Evolutionary conservation across 495 filamentous ascomycete genomes (phyloP).

Genomic region (Geoglossum glabrum): DNA sequence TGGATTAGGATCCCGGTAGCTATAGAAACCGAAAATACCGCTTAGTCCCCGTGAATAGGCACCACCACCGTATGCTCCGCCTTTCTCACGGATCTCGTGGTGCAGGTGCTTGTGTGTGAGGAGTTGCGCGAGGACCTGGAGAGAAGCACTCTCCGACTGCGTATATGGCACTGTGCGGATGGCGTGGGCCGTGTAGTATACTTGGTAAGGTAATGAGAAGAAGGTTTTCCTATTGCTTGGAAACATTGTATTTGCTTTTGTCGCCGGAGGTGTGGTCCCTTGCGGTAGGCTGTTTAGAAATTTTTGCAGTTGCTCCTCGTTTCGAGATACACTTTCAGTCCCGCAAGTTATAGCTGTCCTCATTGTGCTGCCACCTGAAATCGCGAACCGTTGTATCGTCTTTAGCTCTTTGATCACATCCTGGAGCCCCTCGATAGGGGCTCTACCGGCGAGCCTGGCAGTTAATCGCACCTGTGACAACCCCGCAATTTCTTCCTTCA

Average conservation of each 20-base stretch:
- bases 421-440: constrained; percentile 36
- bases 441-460: constrained; percentile 38
- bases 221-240: constrained; percentile 43
- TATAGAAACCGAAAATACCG: constrained; percentile 84
- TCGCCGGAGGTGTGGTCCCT: constrained; percentile 12
- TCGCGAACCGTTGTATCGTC: constrained; percentile 58
- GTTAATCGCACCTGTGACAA: constrained; percentile 79
- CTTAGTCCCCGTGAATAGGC: constrained; percentile 61
- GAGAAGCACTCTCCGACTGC: constrained; percentile 47
- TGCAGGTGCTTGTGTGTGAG: constrained; percentile 95
- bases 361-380: constrained; percentile 36
- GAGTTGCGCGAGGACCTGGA: constrained; percentile 77
- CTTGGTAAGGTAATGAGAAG: constrained; percentile 90
- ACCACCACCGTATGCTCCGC: constrained; percentile 85
- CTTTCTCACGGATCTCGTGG: constrained; percentile 95
- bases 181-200: constrained; percentile 73
- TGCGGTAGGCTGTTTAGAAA: constrained; percentile 46
- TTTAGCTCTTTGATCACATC: constrained; percentile 75
- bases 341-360: constrained; percentile 81
- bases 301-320: constrained; percentile 48
- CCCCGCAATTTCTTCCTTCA: constrained; percentile 65
- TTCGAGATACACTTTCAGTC: constrained; percentile 39
- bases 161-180: constrained; percentile 74
- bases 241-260: constrained; percentile 18
- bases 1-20: constrained; percentile 93